These are phyloP conservation scores for Penicillium lagena DNA, from an alignment of 495 filamentous ascomycete genomes.

Conservation along the genomic window DNA sequence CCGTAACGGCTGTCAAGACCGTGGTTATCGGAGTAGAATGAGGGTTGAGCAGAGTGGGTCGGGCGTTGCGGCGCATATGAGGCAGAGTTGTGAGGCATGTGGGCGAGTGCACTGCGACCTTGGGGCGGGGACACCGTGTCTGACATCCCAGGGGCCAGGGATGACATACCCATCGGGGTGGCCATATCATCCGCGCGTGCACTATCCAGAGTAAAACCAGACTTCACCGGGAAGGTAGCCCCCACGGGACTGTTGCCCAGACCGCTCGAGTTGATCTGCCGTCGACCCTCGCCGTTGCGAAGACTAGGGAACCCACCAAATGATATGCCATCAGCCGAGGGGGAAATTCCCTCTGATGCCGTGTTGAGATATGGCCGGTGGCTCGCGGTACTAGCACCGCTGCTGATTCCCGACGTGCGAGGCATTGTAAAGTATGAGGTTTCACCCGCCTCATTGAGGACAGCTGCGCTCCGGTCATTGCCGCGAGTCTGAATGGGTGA, in stretches of 20 bases:
- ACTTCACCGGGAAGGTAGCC: slow-evolving; percentile 22
- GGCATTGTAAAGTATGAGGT: slow-evolving; percentile 36
- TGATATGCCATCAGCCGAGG: slow-evolving; percentile 26
- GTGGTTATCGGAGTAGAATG: slow-evolving; percentile 37
- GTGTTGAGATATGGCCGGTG: slow-evolving; percentile 30
- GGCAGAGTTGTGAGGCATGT: slow-evolving; percentile 33
- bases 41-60: slow-evolving; percentile 27
- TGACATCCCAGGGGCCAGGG: slow-evolving; percentile 20
- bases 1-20: slow-evolving; percentile 26
- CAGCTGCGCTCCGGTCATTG: slow-evolving; percentile 31
- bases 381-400: slow-evolving; percentile 12
- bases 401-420: slow-evolving; percentile 22
- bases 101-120: slow-evolving; percentile 24
- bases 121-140: slow-evolving; percentile 24
- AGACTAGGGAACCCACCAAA: slow-evolving; percentile 25
- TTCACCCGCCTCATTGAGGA: slow-evolving; percentile 34
- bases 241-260: slow-evolving; percentile 26
- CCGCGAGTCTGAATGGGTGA: slow-evolving; percentile 44
- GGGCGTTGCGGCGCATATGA: slow-evolving; percentile 29
- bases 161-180: slow-evolving; percentile 19
- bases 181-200: slow-evolving; percentile 23
- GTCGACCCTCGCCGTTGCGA: slow-evolving; percentile 22
- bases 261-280: slow-evolving; percentile 24
- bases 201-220: slow-evolving; percentile 26
- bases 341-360: slow-evolving; percentile 27